phyloP scores from a whole-genome alignment of 2,329 filamentous ascomycete genomes.

The Graphilbum ipis-grandicollis region DNA sequence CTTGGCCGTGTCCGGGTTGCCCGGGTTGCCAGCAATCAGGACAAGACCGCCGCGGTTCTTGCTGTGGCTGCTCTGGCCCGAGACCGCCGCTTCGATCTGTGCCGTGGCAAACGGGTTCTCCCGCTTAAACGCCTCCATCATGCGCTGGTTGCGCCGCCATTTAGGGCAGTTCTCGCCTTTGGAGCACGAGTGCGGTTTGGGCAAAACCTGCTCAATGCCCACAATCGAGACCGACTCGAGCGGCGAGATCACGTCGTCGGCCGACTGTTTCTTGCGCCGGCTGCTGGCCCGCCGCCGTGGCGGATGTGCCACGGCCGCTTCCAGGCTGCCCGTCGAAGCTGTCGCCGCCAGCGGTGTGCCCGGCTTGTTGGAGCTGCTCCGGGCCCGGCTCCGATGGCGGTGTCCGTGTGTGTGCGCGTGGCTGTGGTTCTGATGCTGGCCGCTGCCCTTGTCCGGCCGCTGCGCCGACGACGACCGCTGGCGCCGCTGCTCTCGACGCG shows the following conservation, averaged over 20 bases:
- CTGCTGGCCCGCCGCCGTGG: slow-evolving; percentile 23
- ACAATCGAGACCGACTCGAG: slow-evolving; percentile 81
- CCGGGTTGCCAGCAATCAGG: slow-evolving; percentile 61
- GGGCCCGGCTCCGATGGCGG: too few species aligned
- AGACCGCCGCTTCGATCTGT: slow-evolving; percentile 24
- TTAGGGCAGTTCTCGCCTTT: slow-evolving; percentile 79
- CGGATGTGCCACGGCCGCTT: slow-evolving; percentile 6
- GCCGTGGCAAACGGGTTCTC: slow-evolving; percentile 57
- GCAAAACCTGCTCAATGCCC: slow-evolving; percentile 75
- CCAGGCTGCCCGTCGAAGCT: neutral
- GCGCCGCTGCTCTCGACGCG: slow-evolving; percentile 22
- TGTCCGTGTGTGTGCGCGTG: slow-evolving; percentile 9
- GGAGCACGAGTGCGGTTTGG: slow-evolving; percentile 66
- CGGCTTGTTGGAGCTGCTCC: slow-evolving; percentile 16
- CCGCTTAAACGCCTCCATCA: slow-evolving; percentile 56
- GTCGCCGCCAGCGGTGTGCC: slow-evolving; percentile 5
- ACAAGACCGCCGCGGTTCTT: slow-evolving; percentile 38
- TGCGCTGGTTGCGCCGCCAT: slow-evolving; percentile 62
- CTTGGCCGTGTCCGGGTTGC: slow-evolving; percentile 51
- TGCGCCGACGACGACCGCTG: neutral
- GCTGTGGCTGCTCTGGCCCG: neutral
- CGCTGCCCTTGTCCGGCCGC: slow-evolving; percentile 26
- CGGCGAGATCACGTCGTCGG: slow-evolving; percentile 55
- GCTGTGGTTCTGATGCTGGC: slow-evolving; percentile 3
- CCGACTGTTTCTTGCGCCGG: slow-evolving; percentile 19